Evolutionary conservation across 2,329 filamentous ascomycete genomes (phyloP), one percentile per base, ranked within the genome.

Genomic region (Botrytis deweyae): DNA sequence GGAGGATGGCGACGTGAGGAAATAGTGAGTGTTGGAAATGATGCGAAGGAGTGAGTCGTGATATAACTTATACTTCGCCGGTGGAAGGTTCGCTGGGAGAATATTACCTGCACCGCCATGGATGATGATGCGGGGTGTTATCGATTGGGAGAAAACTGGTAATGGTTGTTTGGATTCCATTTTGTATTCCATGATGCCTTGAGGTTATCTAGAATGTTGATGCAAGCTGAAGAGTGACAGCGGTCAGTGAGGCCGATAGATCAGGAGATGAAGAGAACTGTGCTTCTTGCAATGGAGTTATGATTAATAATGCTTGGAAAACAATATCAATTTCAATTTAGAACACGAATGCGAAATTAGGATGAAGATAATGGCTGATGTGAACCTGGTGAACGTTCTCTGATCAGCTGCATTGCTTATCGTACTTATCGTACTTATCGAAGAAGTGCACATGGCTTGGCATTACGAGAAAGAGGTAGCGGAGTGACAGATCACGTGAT

Each of bases 81-180:
- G 87, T 6, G 89, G 85, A 59, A 92, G 86, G 73, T 86, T 89
- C 12, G 85, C 81, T 5, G 88, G 90, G 40, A 85, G 86, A 77
- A 93, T 90, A 79, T 91, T 91, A 66, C 92, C 92, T 2, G 92
- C 92, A 49, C 92, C 92, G 79, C 92, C 92, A 79, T 78, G 77
- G 36, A 78, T 22, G 87, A 90, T 44, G 84, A 78, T 73, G 33
- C 76, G 75, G 2, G 77, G 77, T 3, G 75, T 75, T 58, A 78
- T 76, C 12, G 33, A 44, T 7, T 67, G 16, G 14, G 67, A 73
- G 38, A 49, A 74, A 7, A 40, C 52, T 29, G 36, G 22, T 18
- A 46, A 70, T 38, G 72, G 75, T n/a, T 52, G 66, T 71, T 74
- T 76, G 73, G 77, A 78, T 59, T 77, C 74, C 77, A 78, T 78